Percentiles rank a stretch among this genome's conserved stretches.
Conservation (phyloP, 192 early-diverging fungal genomes). For the Entomortierella beljakovae region DNA sequence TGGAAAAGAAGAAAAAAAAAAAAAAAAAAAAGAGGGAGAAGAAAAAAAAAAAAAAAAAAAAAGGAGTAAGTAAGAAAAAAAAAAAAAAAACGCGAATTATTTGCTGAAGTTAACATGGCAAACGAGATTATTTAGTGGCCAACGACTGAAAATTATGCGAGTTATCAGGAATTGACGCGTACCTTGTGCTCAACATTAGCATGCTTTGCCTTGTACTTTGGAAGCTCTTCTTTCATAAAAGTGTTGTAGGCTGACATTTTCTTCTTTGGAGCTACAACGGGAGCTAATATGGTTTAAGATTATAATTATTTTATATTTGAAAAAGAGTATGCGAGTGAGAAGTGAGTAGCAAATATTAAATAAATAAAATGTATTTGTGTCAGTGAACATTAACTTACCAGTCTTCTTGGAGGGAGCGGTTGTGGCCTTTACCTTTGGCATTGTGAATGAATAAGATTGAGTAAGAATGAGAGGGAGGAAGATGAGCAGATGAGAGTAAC, state of each 20-base stretch:
- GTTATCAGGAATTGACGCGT: background rate
- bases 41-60: background rate
- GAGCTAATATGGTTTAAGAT: background rate
- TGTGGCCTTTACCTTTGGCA: conserved; percentile 55
- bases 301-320: background rate
- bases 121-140: no score
- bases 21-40: background rate
- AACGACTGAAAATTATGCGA: background rate
- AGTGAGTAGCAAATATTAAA: background rate
- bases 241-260: conserved; percentile 73
- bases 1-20: background rate
- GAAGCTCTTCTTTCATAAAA: conserved; percentile 75
- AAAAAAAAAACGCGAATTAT: no score
- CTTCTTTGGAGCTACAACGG: conserved; percentile 43
- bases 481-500: background rate
- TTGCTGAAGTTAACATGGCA: no score
- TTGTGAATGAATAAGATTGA: conserved; percentile 9
- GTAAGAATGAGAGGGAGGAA: background rate
- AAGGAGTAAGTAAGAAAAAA: no score
- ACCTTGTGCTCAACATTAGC: conserved; percentile 71
- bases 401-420: conserved; percentile 36
- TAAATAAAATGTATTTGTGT: background rate
- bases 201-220: conserved; percentile 71
- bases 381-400: conserved; percentile 8
- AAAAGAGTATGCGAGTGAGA: background rate